Conservation (phyloP, 176 grass and related monocot genomes). For the Elymus sibiricus region DNA sequence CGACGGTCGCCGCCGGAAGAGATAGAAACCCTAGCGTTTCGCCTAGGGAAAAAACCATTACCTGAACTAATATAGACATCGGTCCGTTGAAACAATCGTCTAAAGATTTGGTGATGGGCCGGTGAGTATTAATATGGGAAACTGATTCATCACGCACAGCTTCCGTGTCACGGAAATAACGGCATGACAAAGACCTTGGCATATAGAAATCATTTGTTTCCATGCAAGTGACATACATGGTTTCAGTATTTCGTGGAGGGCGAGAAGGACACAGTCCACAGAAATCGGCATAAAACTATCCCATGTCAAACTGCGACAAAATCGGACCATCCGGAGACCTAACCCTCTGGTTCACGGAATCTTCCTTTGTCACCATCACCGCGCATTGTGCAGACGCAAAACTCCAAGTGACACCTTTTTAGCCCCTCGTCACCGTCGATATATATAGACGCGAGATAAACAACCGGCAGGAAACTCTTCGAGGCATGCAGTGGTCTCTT, state of each 20-base stretch:
- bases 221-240: constrained; percentile 25
- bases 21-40: too few species aligned
- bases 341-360: constrained; percentile 26
- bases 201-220: constrained; percentile 20
- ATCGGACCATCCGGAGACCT: constrained; percentile 19
- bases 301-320: constrained; percentile 29
- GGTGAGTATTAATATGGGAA: neutral
- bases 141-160: neutral
- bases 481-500: constrained; percentile 13
- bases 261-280: constrained; percentile 4
- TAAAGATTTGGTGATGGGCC: neutral
- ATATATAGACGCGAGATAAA: neutral
- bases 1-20: too few species aligned
- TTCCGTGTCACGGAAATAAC: constrained; percentile 19
- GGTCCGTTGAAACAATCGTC: constrained; percentile 15
- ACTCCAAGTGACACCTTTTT: constrained; percentile 45
- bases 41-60: too few species aligned
- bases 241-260: constrained; percentile 19
- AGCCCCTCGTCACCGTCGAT: constrained; percentile 13
- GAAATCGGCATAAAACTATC: neutral
- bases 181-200: constrained; percentile 8
- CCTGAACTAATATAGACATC: neutral
- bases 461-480: neutral
- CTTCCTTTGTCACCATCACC: constrained; percentile 3
- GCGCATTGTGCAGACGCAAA: neutral